A percentile compares a stretch with the other conserved stretches of the same genome.
Conservation (phyloP, 164 flowering plant species). For the Paratinospora sagittata region DNA sequence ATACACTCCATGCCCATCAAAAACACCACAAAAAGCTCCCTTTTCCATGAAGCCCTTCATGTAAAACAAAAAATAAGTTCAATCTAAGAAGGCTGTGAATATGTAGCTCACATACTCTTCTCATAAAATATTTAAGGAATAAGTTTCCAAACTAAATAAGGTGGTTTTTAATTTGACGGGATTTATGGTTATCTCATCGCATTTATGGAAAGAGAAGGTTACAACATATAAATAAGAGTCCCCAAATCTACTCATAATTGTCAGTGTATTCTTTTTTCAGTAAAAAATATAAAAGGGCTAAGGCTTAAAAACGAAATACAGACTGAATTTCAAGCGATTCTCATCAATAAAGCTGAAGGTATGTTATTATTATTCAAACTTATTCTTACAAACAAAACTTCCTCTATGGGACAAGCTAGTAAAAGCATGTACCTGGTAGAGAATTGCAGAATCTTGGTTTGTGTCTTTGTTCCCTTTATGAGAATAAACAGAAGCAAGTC, state of each 20-base stretch:
- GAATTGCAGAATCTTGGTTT: slow-evolving; percentile 72
- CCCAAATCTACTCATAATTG: no score
- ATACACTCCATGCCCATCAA: slow-evolving; percentile 83
- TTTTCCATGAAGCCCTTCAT: slow-evolving; percentile 53
- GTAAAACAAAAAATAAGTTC: neutral
- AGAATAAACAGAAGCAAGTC: slow-evolving; percentile 21
- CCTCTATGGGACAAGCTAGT: no score
- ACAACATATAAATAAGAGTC: no score
- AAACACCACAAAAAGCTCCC: slow-evolving; percentile 66
- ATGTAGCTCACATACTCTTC: neutral
- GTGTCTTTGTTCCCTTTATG: slow-evolving; percentile 59
- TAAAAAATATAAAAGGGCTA: neutral
- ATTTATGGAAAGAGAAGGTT: no score
- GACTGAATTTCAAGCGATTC: neutral
- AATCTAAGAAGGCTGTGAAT: neutral
- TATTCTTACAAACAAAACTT: neutral
- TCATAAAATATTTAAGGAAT: no score
- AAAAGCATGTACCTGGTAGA: slow-evolving; percentile 44
- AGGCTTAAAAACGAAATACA: no score
- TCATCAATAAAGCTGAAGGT: neutral
- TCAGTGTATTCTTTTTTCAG: neutral
- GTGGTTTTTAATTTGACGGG: no score
- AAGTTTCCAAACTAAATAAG: no score
- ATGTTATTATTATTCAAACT: neutral
- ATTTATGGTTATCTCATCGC: no score